Base-by-base conservation (phyloP, 805 yeast genomes). In the Scheffersomyces spartinae region DNA sequence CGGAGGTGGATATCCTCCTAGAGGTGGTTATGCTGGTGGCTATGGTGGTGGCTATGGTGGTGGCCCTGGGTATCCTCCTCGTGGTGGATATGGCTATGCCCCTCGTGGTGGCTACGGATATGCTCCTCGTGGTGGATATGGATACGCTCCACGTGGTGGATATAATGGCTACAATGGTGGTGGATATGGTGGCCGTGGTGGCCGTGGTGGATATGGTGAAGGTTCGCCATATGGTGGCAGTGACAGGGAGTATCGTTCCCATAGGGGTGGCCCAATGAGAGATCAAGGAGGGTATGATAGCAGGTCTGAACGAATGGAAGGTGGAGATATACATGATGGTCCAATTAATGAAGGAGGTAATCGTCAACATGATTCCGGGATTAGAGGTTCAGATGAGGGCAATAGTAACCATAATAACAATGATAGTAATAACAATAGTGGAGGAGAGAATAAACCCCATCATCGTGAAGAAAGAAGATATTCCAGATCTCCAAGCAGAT, bases 401-500 rank as follows among this genome's bases (percentile, higher is more conserved):
- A 28, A 17, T 14, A 16, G n/a, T 21, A 22, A 18, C 32, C 21
- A 7, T 17, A 9, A 17, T 9, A 17, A 8, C 9, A 17, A 9
- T 17, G 18, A 17, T 17, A 14, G 27, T 26, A 24, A 20, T 23
- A 18, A 16, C 45, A 51, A 15, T 47, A 39, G 25, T 42, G 21
- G 21, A 11, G 21, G 11, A 20, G 21, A 20, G 21, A 20, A 10
- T 7, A 7, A 9, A 9, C 11, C 21, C 11, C 8, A 9, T 10
- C 21, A 20, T 20, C 8, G 8, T 8, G 7, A 7, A 20, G 21
- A 20, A 25, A 28, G 37, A 9, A 32, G 35, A 3, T 43, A 35
- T 6, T 43, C 47, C 36, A 46, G 60, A 27, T 53, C 50, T 13
- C 45, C 53, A 30, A 52, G 60, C 24, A 46, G 63, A 38, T 56